Evolutionary conservation across 306 rosid genomes (phyloP).

Genomic region (Cicer chorassanicum): DNA sequence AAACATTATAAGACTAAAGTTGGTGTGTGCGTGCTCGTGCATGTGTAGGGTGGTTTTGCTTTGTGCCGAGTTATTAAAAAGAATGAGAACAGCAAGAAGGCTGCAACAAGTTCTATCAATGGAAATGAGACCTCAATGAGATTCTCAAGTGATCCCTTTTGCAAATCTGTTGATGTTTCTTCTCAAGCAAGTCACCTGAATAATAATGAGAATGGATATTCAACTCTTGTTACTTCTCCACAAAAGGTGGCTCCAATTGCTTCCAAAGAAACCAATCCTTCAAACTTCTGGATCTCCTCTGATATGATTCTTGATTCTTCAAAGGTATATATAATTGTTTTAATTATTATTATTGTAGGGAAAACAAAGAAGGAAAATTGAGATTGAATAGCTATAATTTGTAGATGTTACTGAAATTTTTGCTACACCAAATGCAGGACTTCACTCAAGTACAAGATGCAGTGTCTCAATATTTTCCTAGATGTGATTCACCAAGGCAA

Average conservation of each 20-base stretch:
- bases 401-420: constrained; percentile 12
- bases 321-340: constrained; percentile 52
- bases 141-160: constrained; percentile 46
- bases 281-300: constrained; percentile 67
- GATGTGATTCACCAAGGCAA: constrained; percentile 51
- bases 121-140: constrained; percentile 51
- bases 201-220: constrained; percentile 53
- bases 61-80: constrained; percentile 82
- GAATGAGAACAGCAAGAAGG: constrained; percentile 64
- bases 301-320: constrained; percentile 86
- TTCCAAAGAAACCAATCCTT: constrained; percentile 52
- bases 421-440: constrained; percentile 59
- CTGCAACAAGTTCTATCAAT: constrained; percentile 47
- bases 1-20: constrained; percentile 21
- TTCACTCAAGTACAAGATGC: constrained; percentile 62
- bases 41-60: constrained; percentile 71
- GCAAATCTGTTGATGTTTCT: constrained; percentile 53
- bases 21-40: neutral
- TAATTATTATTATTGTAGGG: neutral
- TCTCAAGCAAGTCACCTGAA: constrained; percentile 54
- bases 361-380: constrained; percentile 15
- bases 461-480: constrained; percentile 52
- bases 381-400: constrained; percentile 17
- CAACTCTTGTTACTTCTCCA: constrained; percentile 57
- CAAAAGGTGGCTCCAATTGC: constrained; percentile 52